Evolutionary conservation across 371 early-diverging fungal genomes (phyloP).

Genomic region (Gilbertella persicaria): DNA sequence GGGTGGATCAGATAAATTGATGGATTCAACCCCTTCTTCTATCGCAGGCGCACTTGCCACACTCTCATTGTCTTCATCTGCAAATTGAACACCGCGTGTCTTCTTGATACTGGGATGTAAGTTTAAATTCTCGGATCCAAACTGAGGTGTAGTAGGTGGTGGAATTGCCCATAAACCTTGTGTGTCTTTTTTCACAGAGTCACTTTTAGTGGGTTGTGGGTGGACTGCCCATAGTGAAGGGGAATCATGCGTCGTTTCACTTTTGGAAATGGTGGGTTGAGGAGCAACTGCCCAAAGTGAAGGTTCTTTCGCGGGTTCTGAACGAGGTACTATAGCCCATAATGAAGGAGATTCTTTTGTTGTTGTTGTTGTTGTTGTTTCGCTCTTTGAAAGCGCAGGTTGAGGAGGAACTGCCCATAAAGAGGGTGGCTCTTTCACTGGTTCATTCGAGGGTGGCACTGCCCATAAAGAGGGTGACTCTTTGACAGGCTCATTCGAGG

Average conservation of each 20-base stretch:
- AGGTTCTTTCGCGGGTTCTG: constrained; percentile 1
- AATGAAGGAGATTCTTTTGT: constrained; percentile 11
- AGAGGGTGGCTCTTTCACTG: constrained; percentile 5
- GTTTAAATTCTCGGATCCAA: constrained; percentile 22
- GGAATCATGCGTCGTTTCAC: background rate
- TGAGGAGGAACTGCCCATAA: constrained; percentile 15
- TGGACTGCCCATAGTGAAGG: background rate
- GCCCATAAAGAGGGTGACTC: constrained; percentile 4
- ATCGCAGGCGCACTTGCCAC: constrained; percentile 8
- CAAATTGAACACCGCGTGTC: constrained; percentile 13
- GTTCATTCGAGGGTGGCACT: background rate
- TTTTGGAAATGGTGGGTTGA: constrained; percentile 1
- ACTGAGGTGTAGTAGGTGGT: constrained; percentile 9
- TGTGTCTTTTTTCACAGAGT: background rate
- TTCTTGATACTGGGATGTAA: constrained; percentile 26
- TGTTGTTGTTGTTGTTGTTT: constrained; percentile 9
- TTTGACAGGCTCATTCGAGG: background rate
- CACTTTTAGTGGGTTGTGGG: background rate
- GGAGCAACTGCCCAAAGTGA: constrained; percentile 30
- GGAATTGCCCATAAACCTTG: background rate
- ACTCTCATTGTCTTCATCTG: background rate
- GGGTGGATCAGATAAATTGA: constrained; percentile 17
- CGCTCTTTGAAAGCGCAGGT: background rate
- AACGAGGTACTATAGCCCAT: constrained; percentile 24
- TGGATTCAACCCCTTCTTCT: constrained; percentile 15